These are phyloP conservation scores for Acer negundo DNA, from an alignment of 345 rosid genomes.

Conservation along the genomic window DNA sequence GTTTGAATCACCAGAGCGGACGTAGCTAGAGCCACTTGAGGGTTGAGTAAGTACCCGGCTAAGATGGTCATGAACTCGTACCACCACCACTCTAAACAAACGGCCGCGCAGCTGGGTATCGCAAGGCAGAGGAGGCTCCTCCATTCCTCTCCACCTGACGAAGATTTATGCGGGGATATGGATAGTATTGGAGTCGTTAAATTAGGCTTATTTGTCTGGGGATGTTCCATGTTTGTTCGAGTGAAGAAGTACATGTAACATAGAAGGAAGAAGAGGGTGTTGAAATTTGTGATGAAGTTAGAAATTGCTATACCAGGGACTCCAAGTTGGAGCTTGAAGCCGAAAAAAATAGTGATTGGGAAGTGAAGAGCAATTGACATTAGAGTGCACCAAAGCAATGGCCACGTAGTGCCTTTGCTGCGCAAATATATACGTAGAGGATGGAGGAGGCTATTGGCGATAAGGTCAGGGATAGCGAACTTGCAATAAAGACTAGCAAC, in stretches of 20 bases:
- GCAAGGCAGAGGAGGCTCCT: slow-evolving; percentile 56
- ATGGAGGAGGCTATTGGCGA: slow-evolving; percentile 74
- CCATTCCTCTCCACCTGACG: slow-evolving; percentile 48
- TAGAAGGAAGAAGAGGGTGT: slow-evolving; percentile 56
- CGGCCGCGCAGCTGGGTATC: slow-evolving; percentile 76
- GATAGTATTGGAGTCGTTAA: background rate
- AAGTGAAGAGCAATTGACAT: slow-evolving; percentile 59
- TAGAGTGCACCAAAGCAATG: slow-evolving; percentile 75
- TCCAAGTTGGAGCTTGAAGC: slow-evolving; percentile 61
- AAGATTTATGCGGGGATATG: background rate
- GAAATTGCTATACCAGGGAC: slow-evolving; percentile 81
- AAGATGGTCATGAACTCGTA: slow-evolving; percentile 91
- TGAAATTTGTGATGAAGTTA: slow-evolving; percentile 59
- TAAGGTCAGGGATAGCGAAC: slow-evolving; percentile 73
- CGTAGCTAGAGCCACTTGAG: slow-evolving; percentile 60
- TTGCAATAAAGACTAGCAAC: slow-evolving; percentile 71
- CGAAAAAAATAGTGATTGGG: slow-evolving; percentile 54
- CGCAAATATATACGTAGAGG: slow-evolving; percentile 87
- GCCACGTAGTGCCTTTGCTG: slow-evolving; percentile 84
- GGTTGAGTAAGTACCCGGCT: slow-evolving; percentile 66
- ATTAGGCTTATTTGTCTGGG: no score
- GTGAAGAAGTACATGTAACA: slow-evolving; percentile 43
- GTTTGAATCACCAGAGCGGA: slow-evolving; percentile 87
- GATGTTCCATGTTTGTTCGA: background rate
- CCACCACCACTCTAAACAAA: slow-evolving; percentile 99